Evolutionary conservation across 805 yeast genomes (phyloP).

Genomic region (Tetrapisispora phaffii): DNA sequence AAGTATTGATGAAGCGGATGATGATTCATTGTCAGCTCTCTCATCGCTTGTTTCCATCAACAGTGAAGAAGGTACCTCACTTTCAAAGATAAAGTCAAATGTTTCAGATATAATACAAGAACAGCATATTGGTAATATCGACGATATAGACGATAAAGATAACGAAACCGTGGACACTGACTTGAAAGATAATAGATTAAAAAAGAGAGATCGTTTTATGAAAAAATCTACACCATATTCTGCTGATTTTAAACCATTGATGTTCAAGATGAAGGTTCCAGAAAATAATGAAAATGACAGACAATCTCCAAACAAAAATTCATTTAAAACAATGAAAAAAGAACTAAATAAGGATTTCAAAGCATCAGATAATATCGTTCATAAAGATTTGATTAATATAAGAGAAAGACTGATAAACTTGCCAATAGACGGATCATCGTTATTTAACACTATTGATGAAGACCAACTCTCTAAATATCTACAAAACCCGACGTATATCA

Average conservation of each 20-base stretch:
- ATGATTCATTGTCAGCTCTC: background rate
- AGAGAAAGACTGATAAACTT: background rate
- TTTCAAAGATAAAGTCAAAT: background rate
- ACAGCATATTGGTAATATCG: background rate
- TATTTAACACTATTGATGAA: slow-evolving; percentile 24
- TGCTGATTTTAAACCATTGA: slow-evolving; percentile 20
- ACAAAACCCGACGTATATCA: slow-evolving; percentile 46
- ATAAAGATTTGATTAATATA: background rate
- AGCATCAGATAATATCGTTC: background rate
- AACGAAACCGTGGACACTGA: background rate
- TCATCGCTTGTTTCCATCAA: background rate
- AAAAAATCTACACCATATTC: slow-evolving; percentile 7
- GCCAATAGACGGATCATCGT: background rate
- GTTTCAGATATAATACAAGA: background rate
- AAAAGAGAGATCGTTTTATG: background rate
- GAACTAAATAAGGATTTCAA: background rate
- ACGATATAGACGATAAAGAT: background rate
- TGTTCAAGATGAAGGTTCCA: slow-evolving; percentile 14
- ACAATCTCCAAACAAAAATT: background rate
- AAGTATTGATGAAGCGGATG: background rate
- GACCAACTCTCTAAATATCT: slow-evolving; percentile 35
- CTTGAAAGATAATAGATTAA: background rate
- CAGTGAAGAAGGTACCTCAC: background rate
- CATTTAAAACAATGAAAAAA: background rate
- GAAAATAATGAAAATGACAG: background rate